Evolutionary conservation across 2,329 filamentous ascomycete genomes (phyloP).

Genomic region (Epichloe gansuensis): DNA sequence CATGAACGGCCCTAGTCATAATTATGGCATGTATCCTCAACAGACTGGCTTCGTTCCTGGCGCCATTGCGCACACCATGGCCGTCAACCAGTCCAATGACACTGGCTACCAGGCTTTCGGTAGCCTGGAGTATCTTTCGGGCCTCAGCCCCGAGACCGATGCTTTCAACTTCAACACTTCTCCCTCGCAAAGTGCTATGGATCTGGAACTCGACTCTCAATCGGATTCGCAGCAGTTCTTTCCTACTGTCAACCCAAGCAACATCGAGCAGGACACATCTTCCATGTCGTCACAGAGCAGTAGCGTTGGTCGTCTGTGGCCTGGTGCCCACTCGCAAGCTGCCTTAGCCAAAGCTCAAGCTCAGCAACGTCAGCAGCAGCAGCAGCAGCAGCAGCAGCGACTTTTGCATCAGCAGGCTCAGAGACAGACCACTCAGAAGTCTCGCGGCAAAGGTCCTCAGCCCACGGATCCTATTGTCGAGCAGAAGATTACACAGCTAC

Average conservation of each 20-base stretch:
- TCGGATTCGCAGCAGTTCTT: constrained; percentile 54
- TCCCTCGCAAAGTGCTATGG: constrained; percentile 49
- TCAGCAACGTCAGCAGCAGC: constrained; percentile 52
- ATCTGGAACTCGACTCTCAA: constrained; percentile 42
- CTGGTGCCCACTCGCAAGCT: constrained; percentile 87
- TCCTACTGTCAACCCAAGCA: constrained; percentile 57
- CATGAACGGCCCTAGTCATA: constrained; percentile 75
- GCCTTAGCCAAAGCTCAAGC: constrained; percentile 62
- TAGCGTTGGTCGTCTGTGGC: constrained; percentile 66
- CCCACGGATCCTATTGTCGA: constrained; percentile 62
- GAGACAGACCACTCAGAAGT: constrained; percentile 36
- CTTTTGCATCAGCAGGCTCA: constrained; percentile 29
- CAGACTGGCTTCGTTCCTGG: constrained; percentile 87
- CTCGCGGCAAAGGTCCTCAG: constrained; percentile 38
- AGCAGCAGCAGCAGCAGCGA: constrained; percentile 52
- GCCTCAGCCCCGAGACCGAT: constrained; percentile 49
- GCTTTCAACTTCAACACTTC: constrained; percentile 62
- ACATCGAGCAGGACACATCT: constrained; percentile 48
- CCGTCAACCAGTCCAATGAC: constrained; percentile 55
- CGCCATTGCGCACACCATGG: constrained; percentile 67
- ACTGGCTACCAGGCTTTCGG: constrained; percentile 39
- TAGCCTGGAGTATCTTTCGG: constrained; percentile 39
- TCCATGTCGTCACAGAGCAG: constrained; percentile 38
- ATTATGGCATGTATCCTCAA: constrained; percentile 91
- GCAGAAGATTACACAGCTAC: constrained; percentile 84